Evolutionary conservation across 106 monocot genomes (phyloP).

Genomic region (Dendrobium nobile): DNA sequence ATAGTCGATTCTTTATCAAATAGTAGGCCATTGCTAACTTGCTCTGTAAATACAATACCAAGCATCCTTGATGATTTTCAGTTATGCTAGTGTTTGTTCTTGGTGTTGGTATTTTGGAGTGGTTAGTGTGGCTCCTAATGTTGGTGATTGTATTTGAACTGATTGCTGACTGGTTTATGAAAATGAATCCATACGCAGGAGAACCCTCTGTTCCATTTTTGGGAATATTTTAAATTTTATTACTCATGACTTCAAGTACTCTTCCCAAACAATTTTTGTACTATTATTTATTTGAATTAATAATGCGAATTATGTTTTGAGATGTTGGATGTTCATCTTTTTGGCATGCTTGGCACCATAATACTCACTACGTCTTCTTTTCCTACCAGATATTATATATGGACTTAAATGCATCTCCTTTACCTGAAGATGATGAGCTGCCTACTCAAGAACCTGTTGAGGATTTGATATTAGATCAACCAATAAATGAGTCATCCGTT

Average conservation of each 20-base stretch:
- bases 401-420: constrained; percentile 93
- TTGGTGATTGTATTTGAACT: background rate
- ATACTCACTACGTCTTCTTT: background rate
- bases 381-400: constrained; percentile 31
- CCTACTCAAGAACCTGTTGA: constrained; percentile 35
- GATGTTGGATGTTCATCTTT: background rate
- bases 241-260: background rate
- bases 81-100: background rate
- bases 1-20: background rate
- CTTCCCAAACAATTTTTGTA: background rate
- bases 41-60: background rate
- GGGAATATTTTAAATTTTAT: too few relatives aligned
- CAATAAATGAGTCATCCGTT: constrained; percentile 18
- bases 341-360: background rate
- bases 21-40: background rate
- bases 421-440: constrained; percentile 89
- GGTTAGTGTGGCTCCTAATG: background rate
- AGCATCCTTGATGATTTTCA: background rate
- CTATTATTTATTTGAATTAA: background rate
- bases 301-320: background rate
- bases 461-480: constrained; percentile 27
- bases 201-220: background rate
- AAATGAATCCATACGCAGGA: background rate
- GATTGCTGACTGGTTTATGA: background rate
- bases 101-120: background rate